These are phyloP conservation scores for Neurospora sp. DNA, from an alignment of 495 filamentous ascomycete genomes.

Conservation along the genomic window DNA sequence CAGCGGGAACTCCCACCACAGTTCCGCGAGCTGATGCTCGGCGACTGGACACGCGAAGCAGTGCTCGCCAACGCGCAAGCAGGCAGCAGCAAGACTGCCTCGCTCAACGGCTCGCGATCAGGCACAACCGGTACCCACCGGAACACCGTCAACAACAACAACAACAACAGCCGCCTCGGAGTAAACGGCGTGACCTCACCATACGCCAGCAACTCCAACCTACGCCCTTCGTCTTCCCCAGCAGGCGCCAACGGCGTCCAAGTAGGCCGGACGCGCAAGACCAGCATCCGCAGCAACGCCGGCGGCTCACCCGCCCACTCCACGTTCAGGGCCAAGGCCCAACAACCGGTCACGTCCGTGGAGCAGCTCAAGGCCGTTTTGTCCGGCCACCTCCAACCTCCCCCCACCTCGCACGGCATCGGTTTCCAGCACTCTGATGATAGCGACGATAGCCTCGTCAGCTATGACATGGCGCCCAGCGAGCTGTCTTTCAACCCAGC, in stretches of 20 bases:
- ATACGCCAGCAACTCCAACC: conserved; percentile 28
- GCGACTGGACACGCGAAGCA: conserved; percentile 63
- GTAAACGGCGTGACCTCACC: conserved; percentile 42
- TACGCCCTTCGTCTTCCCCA: conserved; percentile 32
- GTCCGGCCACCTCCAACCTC: conserved; percentile 36
- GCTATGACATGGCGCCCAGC: conserved; percentile 42
- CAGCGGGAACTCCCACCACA: conserved; percentile 32
- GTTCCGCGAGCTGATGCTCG: conserved; percentile 57
- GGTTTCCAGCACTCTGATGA: conserved; percentile 24
- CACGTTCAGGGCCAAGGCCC: conserved; percentile 44
- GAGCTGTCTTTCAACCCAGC: conserved; percentile 41
- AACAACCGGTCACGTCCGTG: conserved; percentile 61
- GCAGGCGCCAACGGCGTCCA: conserved; percentile 10
- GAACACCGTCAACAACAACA: conserved; percentile 6
- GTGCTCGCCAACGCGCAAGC: conserved; percentile 57
- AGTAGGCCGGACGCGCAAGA: conserved; percentile 23
- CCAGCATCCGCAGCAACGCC: conserved; percentile 29
- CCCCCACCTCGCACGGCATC: conserved; percentile 16
- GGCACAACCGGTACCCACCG: conserved; percentile 47
- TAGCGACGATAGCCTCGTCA: conserved; percentile 49
- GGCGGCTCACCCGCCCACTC: conserved; percentile 39
- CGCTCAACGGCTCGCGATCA: conserved; percentile 61
- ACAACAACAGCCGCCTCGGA: conserved; percentile 33
- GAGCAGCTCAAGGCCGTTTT: conserved; percentile 75
- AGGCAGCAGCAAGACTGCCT: conserved; percentile 56